phyloP scores from a whole-genome alignment of 2,329 filamentous ascomycete species.

The Beauveria rudraprayagi region DNA sequence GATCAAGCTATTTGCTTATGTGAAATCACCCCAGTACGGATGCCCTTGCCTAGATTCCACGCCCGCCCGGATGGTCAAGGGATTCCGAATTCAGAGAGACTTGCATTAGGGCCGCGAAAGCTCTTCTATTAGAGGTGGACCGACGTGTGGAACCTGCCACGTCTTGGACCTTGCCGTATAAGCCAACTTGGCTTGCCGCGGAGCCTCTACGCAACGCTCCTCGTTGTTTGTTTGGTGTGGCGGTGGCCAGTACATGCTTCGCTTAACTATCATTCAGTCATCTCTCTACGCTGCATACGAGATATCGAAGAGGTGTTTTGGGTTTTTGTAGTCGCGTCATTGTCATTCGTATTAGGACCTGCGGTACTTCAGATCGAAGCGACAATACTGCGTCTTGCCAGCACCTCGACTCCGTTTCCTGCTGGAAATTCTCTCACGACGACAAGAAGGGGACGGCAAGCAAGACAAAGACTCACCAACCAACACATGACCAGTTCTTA shows the following conservation, averaged over 20 bases:
- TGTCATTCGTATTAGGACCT: not conserved
- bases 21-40: not conserved
- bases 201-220: not conserved
- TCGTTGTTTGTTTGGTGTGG: not conserved
- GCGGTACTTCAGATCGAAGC: not conserved
- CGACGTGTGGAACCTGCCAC: constrained; percentile 5
- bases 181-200: not conserved
- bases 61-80: not conserved
- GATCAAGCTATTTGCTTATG: not conserved
- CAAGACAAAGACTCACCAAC: not conserved
- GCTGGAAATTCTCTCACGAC: not conserved
- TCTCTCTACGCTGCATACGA: not conserved
- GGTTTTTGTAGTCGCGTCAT: not conserved
- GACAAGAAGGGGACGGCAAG: not conserved
- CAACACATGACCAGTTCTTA: too few relatives aligned
- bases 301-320: too few relatives aligned
- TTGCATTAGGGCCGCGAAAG: constrained; percentile 1
- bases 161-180: not conserved
- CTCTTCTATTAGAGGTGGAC: not conserved
- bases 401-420: not conserved
- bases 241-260: not conserved
- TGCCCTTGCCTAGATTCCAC: not conserved
- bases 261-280: not conserved
- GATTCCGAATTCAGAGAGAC: not conserved
- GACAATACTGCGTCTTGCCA: not conserved